Evolutionary conservation across 108 stramenopile species (phyloP), one percentile per base, ranked within the genome.

Genomic region (Cyclotella atomus): DNA sequence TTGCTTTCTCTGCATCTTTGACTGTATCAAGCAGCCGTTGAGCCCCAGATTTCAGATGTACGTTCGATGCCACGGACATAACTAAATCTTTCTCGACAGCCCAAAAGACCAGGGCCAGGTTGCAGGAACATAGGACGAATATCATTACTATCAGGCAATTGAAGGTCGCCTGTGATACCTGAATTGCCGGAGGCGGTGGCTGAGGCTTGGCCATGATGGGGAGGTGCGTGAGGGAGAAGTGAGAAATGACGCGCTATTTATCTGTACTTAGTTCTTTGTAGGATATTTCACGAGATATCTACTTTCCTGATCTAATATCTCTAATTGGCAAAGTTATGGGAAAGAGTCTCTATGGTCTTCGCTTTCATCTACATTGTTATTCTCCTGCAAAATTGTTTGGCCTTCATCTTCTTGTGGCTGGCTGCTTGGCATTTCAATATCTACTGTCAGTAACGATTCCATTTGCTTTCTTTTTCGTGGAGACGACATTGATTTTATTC

Each of bases 21-120:
- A 49, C 6, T 29, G 44, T 17, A 20, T 65, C 16, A 5, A 65
- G 3, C 47, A 33, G 17, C 21, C 19, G 45, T 65, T 65, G 27
- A 65, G 7, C 47, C 29, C 45, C 24, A 15, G n/a, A 14, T 24
- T 62, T 62, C 0, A 62, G 36, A 43, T 62, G 8, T 16, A 62
- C 28, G 23, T 62, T 14, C 23, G 60, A 43, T 0, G 60, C 56
- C 28, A 32, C 28, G 12, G 56, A 57, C 30, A 19, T 8, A 15
- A 43, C 60, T 12, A 65, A 20, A 30, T 65, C 64, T 24, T 47
- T 35, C 45, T 65, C 64, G 1, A 65, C 45, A 0, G 64, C 46
- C 29, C 36, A 38, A 14, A 46, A 65, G 46, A 65, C 47, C 10
- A 65, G 19, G 49, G 45, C 23, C 19, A 65, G 15, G 64, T 49